phyloP scores from a whole-genome alignment of 2,329 filamentous ascomycete species.

The Trichoderma pleuroti region DNA sequence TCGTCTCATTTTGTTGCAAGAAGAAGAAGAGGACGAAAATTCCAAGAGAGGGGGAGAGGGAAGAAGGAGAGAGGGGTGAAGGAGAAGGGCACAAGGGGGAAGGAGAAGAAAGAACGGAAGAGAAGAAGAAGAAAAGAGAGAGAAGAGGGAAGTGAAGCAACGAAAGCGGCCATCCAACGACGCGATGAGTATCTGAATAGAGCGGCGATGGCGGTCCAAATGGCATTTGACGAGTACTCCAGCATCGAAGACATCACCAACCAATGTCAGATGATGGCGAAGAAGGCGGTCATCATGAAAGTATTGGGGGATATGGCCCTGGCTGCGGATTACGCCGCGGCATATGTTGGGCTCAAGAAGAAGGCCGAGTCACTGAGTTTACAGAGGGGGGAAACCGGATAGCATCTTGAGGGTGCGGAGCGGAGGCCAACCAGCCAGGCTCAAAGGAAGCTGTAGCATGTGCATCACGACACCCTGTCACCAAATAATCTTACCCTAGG shows the following conservation, averaged over 20 bases:
- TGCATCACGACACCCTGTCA: neutral
- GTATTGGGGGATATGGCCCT: conserved; percentile 60
- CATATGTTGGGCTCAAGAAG: conserved; percentile 57
- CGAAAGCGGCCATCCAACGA: conserved; percentile 25
- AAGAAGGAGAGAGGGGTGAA: neutral
- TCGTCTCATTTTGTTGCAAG: conserved; percentile 28
- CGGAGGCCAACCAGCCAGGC: neutral
- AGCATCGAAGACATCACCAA: conserved; percentile 61
- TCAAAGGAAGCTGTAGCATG: neutral
- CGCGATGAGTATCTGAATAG: conserved; percentile 55
- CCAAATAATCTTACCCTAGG: neutral
- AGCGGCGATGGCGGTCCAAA: conserved; percentile 59
- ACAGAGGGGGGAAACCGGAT: conserved; percentile 14
- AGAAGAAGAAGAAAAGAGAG: neutral
- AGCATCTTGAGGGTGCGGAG: neutral
- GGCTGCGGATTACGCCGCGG: conserved; percentile 64
- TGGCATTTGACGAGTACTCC: conserved; percentile 61
- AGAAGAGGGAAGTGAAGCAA: neutral
- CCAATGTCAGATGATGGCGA: conserved; percentile 75
- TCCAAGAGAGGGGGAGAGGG: neutral
- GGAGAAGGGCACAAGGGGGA: neutral
- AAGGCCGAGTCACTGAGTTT: conserved; percentile 31
- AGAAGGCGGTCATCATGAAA: conserved; percentile 75
- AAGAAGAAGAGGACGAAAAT: neutral
- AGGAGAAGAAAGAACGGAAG: neutral